Evolutionary conservation across 1,139 yeast species (phyloP), one percentile per base, ranked within the genome.

Genomic region (Blastobotrys aristatus): DNA sequence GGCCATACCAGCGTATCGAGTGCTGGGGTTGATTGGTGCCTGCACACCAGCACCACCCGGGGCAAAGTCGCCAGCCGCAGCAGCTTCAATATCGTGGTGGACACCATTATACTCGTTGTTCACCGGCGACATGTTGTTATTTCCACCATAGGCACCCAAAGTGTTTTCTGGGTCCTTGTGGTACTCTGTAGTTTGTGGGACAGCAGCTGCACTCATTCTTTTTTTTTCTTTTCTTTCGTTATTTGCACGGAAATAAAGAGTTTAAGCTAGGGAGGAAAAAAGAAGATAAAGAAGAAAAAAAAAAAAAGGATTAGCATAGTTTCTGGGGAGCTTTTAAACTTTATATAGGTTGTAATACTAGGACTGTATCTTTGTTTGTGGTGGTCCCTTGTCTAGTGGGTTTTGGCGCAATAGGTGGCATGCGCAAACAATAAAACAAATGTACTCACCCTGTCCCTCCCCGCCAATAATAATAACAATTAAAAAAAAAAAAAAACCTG

Each of bases 1-100:
- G 22, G 65, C 60, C 27, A 74, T 61, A 17, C 76, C 73, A 34
- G 57, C 55, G 20, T 43, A 40, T 21, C 43, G 33, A 14, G 27
- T 36, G 13, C 17, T 24, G 3, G 41, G 32, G 3, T 13, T 22
- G 10, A 33, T 17, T 34, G 44, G 44, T 8, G 22, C 36, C 14
- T 27, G 26, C 10, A 16, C 31, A 2, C 33, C 17, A 5, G 18
- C 37, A 20, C 10, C 17, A 36, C 16, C 27, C 11, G n/a, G 29
- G 20, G 13, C 33, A 13, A n/a, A 30, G 7, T 5, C n/a, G 14
- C 33, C 33, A 30, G n/a, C 33, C 10, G 40, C 36, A 33, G 32
- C 34, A 13, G 39, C 21, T 27, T 26, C 46, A 14, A 27, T 24
- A 26, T 26, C 40, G 35, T 18, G 10, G 20, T 18, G 22, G 22